Base-by-base conservation (phyloP, 495 filamentous ascomycete genomes). In the Terfezia claveryi region DNA sequence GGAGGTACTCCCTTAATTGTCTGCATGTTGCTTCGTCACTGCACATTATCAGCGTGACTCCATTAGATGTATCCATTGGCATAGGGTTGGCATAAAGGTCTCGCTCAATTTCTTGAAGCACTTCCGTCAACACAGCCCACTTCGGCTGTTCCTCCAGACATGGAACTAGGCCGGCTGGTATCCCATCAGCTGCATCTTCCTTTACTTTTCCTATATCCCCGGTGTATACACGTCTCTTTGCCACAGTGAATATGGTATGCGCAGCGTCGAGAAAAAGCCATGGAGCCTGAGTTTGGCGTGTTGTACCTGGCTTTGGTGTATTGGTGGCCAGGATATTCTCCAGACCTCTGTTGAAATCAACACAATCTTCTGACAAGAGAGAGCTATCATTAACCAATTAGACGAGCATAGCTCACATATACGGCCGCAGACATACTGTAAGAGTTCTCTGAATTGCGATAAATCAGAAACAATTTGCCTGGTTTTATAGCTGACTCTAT, bases 181-280 rank as follows among this genome's bases (percentile, higher is more conserved):
- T 58, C 52, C 78, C 54, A 8, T 69, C 69, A 17, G 66, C 67
- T 16, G 63, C 59, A 10, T 63, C 63, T n/a, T 55, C 61, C 38
- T 71, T 69, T 27, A 67, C 69, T 49, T 71, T 72, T 46, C 62
- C 70, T 36, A 81, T 65, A 58, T 76, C 81, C 1, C 82, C 83
- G 37, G 81, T 74, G 62, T 94, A 98, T n/a, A 93, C 88, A 55
- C 91, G 74, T 23, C 81, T 76, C 64, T 87, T 94, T 0, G 91
- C 87, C 10, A 86, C 87, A 52, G 83, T 82, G 56, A 98, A 96
- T 4, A 98, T 85, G 37, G 82, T 87, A 67, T 95, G 83, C 4
- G 91, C 91, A 23, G 89, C 87, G 67, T 96, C 91, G 12, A 95
- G 76, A 63, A 95, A 96, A 10, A 96, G 75, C 91, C 91, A 98